A percentile compares a stretch with the other conserved stretches of the same genome.
phyloP scores from a whole-genome alignment of 345 rosid species.

The Lenwebbia sp. region DNA sequence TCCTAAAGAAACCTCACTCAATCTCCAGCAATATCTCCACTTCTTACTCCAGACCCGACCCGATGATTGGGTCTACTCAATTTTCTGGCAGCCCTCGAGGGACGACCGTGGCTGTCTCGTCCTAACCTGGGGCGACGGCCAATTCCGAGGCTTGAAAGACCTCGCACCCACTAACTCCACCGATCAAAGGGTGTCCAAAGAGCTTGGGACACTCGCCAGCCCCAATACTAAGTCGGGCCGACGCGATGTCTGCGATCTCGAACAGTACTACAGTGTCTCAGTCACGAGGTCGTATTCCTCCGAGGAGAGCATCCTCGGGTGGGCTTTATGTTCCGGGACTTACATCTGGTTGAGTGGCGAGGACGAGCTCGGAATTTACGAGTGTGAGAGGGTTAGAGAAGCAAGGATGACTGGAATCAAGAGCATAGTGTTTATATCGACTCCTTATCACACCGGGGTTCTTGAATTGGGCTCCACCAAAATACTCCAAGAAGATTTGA shows the following conservation, averaged over 20 bases:
- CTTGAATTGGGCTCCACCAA: conserved; percentile 46
- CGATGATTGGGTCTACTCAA: conserved; percentile 53
- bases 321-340: conserved; percentile 20
- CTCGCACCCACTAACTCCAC: neutral
- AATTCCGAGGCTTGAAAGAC: conserved; percentile 20
- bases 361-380: conserved; percentile 12
- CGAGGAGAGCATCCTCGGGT: conserved; percentile 25
- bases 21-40: conserved; percentile 39
- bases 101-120: conserved; percentile 19
- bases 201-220: neutral
- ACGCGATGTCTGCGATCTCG: conserved; percentile 16
- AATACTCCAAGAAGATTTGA: conserved; percentile 20
- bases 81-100: conserved; percentile 42
- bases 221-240: neutral
- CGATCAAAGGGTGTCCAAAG: neutral
- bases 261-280: conserved; percentile 38
- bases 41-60: conserved; percentile 29
- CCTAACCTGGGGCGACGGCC: conserved; percentile 38
- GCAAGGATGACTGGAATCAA: conserved; percentile 33
- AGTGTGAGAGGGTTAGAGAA: conserved; percentile 37
- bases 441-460: conserved; percentile 22
- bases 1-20: conserved; percentile 6
- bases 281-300: conserved; percentile 18
- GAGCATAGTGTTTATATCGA: conserved; percentile 34
- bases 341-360: conserved; percentile 30